Evolutionary conservation across 2,329 filamentous ascomycete genomes (phyloP).

Genomic region (Fusarium redolens): DNA sequence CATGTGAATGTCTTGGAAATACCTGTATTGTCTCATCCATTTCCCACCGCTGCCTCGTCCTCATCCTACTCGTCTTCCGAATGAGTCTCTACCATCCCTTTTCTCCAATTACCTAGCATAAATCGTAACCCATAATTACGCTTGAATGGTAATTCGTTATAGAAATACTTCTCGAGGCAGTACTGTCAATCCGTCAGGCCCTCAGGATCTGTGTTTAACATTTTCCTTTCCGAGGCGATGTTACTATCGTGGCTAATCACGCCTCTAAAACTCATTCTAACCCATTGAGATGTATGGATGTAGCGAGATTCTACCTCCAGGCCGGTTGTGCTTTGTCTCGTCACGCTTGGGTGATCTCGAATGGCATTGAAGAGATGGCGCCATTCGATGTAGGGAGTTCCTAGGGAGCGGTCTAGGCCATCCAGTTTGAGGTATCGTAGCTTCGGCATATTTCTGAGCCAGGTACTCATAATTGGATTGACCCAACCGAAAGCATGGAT

Average conservation of each 20-base stretch:
- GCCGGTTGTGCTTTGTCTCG: neutral
- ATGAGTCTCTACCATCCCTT: too few relatives aligned
- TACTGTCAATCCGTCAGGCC: neutral
- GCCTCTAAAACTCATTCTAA: neutral
- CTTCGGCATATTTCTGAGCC: neutral
- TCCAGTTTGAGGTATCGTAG: neutral
- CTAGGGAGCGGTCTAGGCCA: fast-evolving
- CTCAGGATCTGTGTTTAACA: neutral
- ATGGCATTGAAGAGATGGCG: neutral
- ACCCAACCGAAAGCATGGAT: neutral
- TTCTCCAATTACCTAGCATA: too few relatives aligned
- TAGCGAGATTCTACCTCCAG: neutral
- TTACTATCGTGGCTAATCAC: neutral
- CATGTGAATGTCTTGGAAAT: too few relatives aligned
- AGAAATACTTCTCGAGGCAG: neutral
- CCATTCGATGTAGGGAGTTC: neutral
- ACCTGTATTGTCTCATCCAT: too few relatives aligned
- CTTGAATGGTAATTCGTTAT: neutral
- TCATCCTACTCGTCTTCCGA: too few relatives aligned
- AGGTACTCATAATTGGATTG: neutral
- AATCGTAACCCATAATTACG: too few relatives aligned
- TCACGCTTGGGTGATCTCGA: neutral
- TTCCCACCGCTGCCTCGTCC: too few relatives aligned
- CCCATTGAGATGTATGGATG: neutral
- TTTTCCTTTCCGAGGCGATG: neutral